These are phyloP conservation scores for Zymoseptoria tritici DNA, from an alignment of 2,329 filamentous ascomycete species.

Conservation along the genomic window DNA sequence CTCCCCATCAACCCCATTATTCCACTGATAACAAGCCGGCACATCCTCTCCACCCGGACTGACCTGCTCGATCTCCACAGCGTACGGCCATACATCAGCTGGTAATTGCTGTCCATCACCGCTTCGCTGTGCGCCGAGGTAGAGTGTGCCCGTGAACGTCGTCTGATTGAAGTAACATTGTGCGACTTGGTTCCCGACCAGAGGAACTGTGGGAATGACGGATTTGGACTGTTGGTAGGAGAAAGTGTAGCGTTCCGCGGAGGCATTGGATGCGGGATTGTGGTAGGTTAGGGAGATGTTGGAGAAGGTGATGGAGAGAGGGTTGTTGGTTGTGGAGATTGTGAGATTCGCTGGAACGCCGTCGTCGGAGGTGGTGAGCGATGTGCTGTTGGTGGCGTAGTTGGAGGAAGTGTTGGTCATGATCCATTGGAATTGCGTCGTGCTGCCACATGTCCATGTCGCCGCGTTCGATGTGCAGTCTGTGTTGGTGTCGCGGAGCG, in stretches of 20 bases:
- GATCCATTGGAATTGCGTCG: constrained; percentile 55
- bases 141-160: constrained; percentile 50
- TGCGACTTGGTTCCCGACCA: constrained; percentile 41
- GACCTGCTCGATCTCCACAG: constrained; percentile 49
- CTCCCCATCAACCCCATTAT: constrained; percentile 32
- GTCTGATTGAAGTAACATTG: constrained; percentile 55
- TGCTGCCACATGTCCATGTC: constrained; percentile 57
- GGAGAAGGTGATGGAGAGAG: constrained; percentile 50
- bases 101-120: constrained; percentile 27
- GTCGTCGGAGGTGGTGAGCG: constrained; percentile 48
- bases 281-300: constrained; percentile 45
- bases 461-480: constrained; percentile 51
- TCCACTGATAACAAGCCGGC: constrained; percentile 47
- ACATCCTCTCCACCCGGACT: constrained; percentile 42
- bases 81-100: constrained; percentile 46
- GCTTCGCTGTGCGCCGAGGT: constrained; percentile 30
- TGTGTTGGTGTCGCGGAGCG: constrained; percentile 46
- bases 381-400: constrained; percentile 42
- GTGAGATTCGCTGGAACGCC: constrained; percentile 30
- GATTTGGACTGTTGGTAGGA: constrained; percentile 46
- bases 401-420: constrained; percentile 40
- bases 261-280: constrained; percentile 36
- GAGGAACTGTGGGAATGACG: constrained; percentile 42
- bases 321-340: constrained; percentile 48
- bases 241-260: constrained; percentile 53